Percentiles rank a stretch among this genome's conserved stretches.
These are phyloP conservation scores for Suillus alpinus DNA, from an alignment of 768 basidiomycete genomes.

Conservation along the genomic window DNA sequence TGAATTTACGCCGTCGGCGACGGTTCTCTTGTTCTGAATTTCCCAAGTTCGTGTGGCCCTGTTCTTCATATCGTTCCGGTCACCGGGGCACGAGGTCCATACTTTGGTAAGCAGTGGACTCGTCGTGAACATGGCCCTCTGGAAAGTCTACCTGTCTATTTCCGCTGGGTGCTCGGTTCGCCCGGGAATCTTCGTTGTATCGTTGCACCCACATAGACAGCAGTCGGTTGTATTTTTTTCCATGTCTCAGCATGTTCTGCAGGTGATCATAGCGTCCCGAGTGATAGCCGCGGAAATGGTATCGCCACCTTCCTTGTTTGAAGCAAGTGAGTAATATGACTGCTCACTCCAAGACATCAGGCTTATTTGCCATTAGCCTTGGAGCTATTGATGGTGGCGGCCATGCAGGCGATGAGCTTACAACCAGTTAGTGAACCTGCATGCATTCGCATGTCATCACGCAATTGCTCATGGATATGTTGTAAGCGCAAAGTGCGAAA, in stretches of 20 bases:
- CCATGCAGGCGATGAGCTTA: neutral
- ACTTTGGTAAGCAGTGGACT: neutral
- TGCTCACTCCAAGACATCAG: neutral
- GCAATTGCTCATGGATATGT: neutral
- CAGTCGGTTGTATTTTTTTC: neutral
- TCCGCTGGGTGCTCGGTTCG: neutral
- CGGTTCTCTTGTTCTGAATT: neutral
- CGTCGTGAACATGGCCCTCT: neutral
- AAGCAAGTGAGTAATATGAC: neutral
- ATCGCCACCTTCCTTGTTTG: neutral
- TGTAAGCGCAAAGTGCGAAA: neutral
- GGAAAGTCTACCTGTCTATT: neutral
- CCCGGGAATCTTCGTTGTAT: neutral
- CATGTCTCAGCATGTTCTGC: neutral
- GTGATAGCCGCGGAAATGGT: neutral
- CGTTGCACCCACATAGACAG: neutral
- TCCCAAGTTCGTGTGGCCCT: slow-evolving; percentile 1
- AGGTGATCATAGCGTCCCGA: neutral
- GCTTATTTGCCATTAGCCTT: neutral
- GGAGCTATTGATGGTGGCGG: neutral
- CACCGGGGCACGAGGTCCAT: neutral
- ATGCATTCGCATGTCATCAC: neutral
- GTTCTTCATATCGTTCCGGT: neutral
- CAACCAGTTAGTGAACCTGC: neutral
- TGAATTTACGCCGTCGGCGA: neutral